Percentiles rank a stretch among this genome's conserved stretches.
Evolutionary conservation across 495 filamentous ascomycete species (phyloP).

Genomic region (Penicillium taxi): DNA sequence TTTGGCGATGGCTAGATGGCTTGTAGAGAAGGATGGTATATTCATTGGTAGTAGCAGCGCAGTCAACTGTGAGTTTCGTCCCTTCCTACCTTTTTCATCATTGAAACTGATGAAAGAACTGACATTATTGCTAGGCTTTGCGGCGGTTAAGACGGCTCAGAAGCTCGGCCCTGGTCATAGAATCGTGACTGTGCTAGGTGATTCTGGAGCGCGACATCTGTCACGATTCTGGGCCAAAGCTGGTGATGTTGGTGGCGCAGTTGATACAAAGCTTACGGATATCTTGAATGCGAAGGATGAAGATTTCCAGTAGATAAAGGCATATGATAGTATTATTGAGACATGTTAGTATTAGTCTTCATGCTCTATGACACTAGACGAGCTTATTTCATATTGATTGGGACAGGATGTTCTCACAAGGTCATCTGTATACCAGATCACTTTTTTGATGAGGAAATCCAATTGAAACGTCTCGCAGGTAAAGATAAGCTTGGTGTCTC

Average conservation of each 20-base stretch:
- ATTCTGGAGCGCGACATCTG: conserved; percentile 83
- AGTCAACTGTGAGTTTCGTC: conserved; percentile 67
- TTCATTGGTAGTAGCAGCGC: conserved; percentile 91
- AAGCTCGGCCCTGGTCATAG: conserved; percentile 66
- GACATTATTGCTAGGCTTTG: conserved; percentile 49
- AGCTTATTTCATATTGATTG: too few species aligned
- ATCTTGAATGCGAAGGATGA: conserved; percentile 40
- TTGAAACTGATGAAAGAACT: not conserved
- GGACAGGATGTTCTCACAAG: too few species aligned
- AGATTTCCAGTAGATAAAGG: conserved; percentile 19
- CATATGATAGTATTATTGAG: conserved; percentile 3
- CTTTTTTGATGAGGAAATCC: too few species aligned
- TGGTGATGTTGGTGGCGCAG: conserved; percentile 56
- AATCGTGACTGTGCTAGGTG: conserved; percentile 87
- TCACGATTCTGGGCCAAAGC: conserved; percentile 90
- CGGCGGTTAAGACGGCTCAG: conserved; percentile 71
- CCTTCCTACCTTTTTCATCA: not conserved
- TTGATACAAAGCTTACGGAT: conserved; percentile 44
- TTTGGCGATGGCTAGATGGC: conserved; percentile 82
- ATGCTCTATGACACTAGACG: too few species aligned
- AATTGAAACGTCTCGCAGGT: conserved; percentile 4
- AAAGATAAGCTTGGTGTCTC: conserved; percentile 5
- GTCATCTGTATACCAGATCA: not conserved
- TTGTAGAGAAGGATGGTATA: conserved; percentile 93
- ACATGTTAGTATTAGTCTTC: too few species aligned